These are phyloP conservation scores for Scorias spongiosa DNA, from an alignment of 2,329 filamentous ascomycete genomes.

Conservation along the genomic window DNA sequence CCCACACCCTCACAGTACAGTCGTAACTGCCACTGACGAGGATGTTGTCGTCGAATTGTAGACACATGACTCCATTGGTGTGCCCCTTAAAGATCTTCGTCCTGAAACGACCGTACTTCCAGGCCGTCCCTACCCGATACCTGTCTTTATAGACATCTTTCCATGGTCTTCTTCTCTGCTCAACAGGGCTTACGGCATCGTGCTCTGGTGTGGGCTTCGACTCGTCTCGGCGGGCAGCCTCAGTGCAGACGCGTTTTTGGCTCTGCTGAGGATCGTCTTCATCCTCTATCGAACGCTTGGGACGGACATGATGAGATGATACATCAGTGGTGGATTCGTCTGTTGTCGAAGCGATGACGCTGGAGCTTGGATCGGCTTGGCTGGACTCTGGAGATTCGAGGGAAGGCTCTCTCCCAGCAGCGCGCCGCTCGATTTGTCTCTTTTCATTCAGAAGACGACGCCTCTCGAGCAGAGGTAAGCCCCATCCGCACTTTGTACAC, in stretches of 20 bases:
- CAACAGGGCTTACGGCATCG: constrained; percentile 30
- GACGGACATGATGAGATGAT: not conserved
- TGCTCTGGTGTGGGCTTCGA: constrained; percentile 6
- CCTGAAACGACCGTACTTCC: constrained; percentile 85
- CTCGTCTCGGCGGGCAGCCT: constrained; percentile 13
- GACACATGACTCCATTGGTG: constrained; percentile 69
- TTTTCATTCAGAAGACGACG: constrained; percentile 79
- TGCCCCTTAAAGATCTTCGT: constrained; percentile 76
- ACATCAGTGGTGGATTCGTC: constrained; percentile 15
- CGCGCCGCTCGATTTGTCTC: constrained; percentile 61
- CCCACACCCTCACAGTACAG: constrained; percentile 88
- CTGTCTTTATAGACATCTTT: constrained; percentile 94
- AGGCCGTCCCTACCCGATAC: constrained; percentile 92
- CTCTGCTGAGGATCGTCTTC: constrained; percentile 1
- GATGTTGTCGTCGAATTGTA: constrained; percentile 75
- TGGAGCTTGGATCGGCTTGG: constrained; percentile 17
- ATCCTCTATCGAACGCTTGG: not conserved
- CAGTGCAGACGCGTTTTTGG: constrained; percentile 21
- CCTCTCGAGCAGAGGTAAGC: constrained; percentile 73
- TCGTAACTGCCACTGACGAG: constrained; percentile 93
- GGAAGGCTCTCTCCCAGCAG: constrained; percentile 32
- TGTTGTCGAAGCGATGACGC: constrained; percentile 29
- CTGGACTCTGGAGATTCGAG: constrained; percentile 21
- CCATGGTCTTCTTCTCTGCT: constrained; percentile 54
- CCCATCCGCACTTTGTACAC: constrained; percentile 92